Conservation (phyloP, 306 rosid species). For the Glycyrrhiza uralensis region DNA sequence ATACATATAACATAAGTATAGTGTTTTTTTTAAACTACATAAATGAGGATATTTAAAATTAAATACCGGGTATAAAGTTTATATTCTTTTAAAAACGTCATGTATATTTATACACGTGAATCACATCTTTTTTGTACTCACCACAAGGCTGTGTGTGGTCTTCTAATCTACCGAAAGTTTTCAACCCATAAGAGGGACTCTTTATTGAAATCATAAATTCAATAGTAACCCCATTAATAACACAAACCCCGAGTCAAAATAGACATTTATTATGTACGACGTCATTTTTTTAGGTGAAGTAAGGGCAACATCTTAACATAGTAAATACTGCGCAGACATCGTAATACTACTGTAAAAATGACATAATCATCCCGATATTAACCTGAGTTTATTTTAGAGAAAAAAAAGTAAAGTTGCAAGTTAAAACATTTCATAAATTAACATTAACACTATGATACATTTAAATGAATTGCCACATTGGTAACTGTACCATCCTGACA, state of each 20-base stretch:
- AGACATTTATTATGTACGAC: background rate
- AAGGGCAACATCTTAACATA: background rate
- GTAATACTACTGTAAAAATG: background rate
- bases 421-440: too few relatives aligned
- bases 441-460: too few relatives aligned
- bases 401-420: too few relatives aligned
- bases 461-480: too few relatives aligned
- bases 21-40: too few relatives aligned
- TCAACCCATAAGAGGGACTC: background rate
- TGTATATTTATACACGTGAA: background rate
- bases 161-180: background rate
- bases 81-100: too few relatives aligned
- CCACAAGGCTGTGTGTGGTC: too few relatives aligned
- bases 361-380: background rate
- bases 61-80: too few relatives aligned
- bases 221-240: background rate
- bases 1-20: too few relatives aligned
- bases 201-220: background rate
- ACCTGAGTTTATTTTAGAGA: too few relatives aligned
- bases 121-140: conserved; percentile 4
- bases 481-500: too few relatives aligned
- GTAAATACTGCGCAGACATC: background rate
- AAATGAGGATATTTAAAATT: too few relatives aligned
- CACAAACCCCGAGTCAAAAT: conserved; percentile 10
- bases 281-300: background rate